Evolutionary conservation across 306 rosid genomes (phyloP), one percentile per base, ranked within the genome.

Genomic region (Glycyrrhiza uralensis): DNA sequence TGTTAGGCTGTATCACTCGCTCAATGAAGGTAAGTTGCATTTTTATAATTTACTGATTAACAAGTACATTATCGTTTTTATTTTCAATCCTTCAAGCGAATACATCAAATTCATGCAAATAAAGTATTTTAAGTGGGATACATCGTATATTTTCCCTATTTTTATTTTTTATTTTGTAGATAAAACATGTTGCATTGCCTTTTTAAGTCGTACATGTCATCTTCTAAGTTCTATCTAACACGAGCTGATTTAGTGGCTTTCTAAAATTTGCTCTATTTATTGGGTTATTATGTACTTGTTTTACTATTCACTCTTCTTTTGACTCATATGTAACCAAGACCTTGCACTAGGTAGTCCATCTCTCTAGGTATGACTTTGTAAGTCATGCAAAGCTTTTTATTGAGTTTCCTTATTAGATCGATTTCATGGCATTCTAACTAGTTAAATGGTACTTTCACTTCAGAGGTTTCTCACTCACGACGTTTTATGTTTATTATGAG

Each of bases 1-100:
- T 74, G 93, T 88, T 62, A 78, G 82, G 64, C 90, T 91, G 54
- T 81, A 85, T 85, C 86, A 87, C 61, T 65, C 82, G 12, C 65
- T 87, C 23, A 85, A 83, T 74, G 90, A 86, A 81, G 97, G 99
- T 89, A 54, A 14, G 88, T 71, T 58, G 47, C 56, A 4, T 60
- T 78, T 46, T 26, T 19, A 51, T 41, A 4, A 50, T 64, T 62
- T 23, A 33, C 52, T 66, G 5, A 19, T 52, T 22, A 62, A 30
- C 35, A 19, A 35, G 35, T 67, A 54, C 35, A 19, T 39, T 66
- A 32, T 35, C 64, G 47, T 61, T 39, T 15, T 76, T 72, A 5
- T 24, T 69, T 44, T 57, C 23, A 44, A 41, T 18, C 33, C 0
- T 85, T 79, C 55, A 38, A 49, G 65, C 38, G 29, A n/a, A 51